These are phyloP conservation scores for Chalciporus chontae DNA, from an alignment of 768 basidiomycete genomes.

Conservation along the genomic window DNA sequence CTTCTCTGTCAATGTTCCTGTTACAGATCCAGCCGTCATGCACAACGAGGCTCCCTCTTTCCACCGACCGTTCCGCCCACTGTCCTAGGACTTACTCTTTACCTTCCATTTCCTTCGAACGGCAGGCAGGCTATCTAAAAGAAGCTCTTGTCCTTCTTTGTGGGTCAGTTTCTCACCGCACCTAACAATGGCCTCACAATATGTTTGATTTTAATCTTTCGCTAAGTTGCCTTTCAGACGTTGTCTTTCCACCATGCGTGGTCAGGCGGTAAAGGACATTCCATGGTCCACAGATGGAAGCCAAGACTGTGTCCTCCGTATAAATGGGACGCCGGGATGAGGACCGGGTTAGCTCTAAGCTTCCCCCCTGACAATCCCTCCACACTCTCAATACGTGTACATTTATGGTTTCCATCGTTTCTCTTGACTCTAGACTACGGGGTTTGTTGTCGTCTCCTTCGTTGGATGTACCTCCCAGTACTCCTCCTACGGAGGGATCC, in stretches of 20 bases:
- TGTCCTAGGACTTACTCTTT: constrained; percentile 16
- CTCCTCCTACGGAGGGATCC: constrained; percentile 20
- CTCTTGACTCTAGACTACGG: constrained; percentile 8
- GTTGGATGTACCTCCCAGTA: constrained; percentile 2
- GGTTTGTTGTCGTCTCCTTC: constrained; percentile 1
- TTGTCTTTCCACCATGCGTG: constrained; percentile 13
- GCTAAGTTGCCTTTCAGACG: constrained; percentile 23
- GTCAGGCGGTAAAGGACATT: constrained; percentile 18
- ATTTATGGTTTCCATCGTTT: constrained; percentile 17
- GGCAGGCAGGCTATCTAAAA: constrained; percentile 7
- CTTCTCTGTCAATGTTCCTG: constrained; percentile 12
- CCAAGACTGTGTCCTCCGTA: constrained; percentile 19
- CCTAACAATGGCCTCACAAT: constrained; percentile 27
- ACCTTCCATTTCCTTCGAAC: constrained; percentile 9
- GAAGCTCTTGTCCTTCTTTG: constrained; percentile 26
- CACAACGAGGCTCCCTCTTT: constrained; percentile 15
- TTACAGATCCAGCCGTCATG: constrained; percentile 12
- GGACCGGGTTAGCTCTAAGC: background rate
- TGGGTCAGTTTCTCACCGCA: constrained; percentile 19
- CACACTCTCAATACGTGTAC: background rate
- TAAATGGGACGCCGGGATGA: constrained; percentile 21
- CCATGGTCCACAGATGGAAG: constrained; percentile 21
- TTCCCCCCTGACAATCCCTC: constrained; percentile 2
- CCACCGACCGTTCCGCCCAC: constrained; percentile 8
- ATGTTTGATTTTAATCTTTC: constrained; percentile 22